Conservation (phyloP, 2,329 filamentous ascomycete species). For the Venturia effusa region DNA sequence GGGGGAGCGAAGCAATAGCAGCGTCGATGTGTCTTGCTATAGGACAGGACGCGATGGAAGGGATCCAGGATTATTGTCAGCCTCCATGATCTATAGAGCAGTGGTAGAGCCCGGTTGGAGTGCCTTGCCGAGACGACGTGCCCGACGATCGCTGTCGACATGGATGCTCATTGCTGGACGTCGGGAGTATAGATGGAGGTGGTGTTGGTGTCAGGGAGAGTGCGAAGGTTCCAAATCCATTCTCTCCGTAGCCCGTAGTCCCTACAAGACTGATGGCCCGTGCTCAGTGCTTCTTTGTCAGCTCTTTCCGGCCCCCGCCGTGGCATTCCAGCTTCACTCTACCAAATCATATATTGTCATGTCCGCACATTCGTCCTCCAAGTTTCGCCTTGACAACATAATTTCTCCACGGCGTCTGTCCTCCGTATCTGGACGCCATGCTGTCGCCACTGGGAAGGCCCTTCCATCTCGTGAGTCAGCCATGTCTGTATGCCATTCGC, state of each 20-base stretch:
- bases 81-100: neutral
- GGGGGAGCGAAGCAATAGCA: neutral
- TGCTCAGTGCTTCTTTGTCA: neutral
- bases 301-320: neutral
- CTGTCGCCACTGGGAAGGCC: neutral
- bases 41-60: neutral
- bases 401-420: neutral
- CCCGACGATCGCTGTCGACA: neutral
- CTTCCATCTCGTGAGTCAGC: constrained; percentile 4
- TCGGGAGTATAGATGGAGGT: neutral
- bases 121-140: neutral
- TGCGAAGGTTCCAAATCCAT: neutral
- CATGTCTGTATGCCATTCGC: neutral
- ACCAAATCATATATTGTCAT: constrained; percentile 9
- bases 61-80: neutral
- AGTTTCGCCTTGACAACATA: constrained; percentile 5
- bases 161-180: constrained; percentile 1
- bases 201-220: constrained; percentile 3
- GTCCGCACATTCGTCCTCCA: neutral
- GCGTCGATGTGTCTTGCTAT: neutral
- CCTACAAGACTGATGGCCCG: neutral
- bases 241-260: too few relatives aligned
- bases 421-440: neutral
- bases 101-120: neutral
- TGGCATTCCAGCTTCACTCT: constrained; percentile 3